Conservation (phyloP, 2,329 filamentous ascomycete genomes). For the Cladosporium oxysporum region DNA sequence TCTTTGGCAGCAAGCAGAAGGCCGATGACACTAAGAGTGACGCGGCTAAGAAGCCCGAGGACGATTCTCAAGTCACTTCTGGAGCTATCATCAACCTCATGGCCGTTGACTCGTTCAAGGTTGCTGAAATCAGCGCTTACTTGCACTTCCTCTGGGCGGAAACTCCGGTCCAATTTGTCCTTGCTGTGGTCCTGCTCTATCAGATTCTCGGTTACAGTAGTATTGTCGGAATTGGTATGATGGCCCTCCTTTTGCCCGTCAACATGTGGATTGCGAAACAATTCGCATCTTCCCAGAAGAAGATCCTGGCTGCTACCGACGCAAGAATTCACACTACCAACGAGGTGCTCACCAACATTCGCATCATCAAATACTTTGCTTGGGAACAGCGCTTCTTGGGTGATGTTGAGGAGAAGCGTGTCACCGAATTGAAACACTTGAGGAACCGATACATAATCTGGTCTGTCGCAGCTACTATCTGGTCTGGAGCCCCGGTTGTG, state of each 20-base stretch:
- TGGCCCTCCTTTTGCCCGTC: conserved; percentile 83
- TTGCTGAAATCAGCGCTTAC: conserved; percentile 91
- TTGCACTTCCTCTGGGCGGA: conserved; percentile 93
- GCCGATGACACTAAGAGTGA: conserved; percentile 47
- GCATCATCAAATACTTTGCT: conserved; percentile 99
- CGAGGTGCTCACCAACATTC: conserved; percentile 93
- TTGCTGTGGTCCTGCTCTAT: conserved; percentile 82
- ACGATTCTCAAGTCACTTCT: conserved; percentile 70
- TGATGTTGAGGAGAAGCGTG: conserved; percentile 86
- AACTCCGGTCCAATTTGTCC: conserved; percentile 81
- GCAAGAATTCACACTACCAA: conserved; percentile 96
- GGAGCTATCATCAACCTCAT: conserved; percentile 99
- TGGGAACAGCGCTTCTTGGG: conserved; percentile 92
- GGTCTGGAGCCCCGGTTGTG: conserved; percentile 92
- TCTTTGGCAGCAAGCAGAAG: conserved; percentile 64
- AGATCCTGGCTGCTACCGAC: conserved; percentile 89
- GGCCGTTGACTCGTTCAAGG: conserved; percentile 99
- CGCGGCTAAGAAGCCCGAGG: conserved; percentile 36
- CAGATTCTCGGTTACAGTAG: conserved; percentile 89
- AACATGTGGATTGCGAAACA: conserved; percentile 86
- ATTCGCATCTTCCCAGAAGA: conserved; percentile 84
- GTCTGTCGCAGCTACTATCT: conserved; percentile 88
- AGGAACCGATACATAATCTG: conserved; percentile 85
- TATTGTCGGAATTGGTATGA: conserved; percentile 87
- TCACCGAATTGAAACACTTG: conserved; percentile 73